These are phyloP conservation scores for Clitopilus hobsonii DNA, from an alignment of 768 basidiomycete genomes.

Conservation along the genomic window DNA sequence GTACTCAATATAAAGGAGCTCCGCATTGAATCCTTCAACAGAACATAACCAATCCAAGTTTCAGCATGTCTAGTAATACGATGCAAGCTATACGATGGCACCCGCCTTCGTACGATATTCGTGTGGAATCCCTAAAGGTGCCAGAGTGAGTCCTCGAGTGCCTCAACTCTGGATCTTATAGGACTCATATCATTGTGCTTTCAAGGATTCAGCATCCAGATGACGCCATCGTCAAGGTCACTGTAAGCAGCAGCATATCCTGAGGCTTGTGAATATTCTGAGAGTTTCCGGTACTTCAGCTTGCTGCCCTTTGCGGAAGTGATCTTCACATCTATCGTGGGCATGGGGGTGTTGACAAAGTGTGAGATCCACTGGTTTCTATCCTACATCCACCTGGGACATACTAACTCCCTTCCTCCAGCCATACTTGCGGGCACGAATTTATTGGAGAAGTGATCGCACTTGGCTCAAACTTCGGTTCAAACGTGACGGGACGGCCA, in stretches of 20 bases:
- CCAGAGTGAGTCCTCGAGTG: slow-evolving; percentile 33
- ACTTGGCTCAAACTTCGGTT: slow-evolving; percentile 56
- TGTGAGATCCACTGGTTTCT: slow-evolving; percentile 33
- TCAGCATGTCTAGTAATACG: background rate
- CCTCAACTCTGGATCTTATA: too few relatives aligned
- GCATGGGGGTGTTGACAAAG: slow-evolving; percentile 43
- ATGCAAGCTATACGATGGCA: slow-evolving; percentile 55
- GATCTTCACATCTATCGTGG: slow-evolving; percentile 76
- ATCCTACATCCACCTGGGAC: background rate
- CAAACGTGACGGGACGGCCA: slow-evolving; percentile 44
- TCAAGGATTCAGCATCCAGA: slow-evolving; percentile 65
- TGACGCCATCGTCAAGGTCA: slow-evolving; percentile 75
- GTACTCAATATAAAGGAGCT: background rate
- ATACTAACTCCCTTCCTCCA: slow-evolving; percentile 17
- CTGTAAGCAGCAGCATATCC: slow-evolving; percentile 29
- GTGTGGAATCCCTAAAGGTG: slow-evolving; percentile 57
- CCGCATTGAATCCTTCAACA: background rate
- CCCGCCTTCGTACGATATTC: slow-evolving; percentile 65
- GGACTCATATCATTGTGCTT: too few relatives aligned
- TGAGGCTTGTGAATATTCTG: background rate
- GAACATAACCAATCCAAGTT: slow-evolving; percentile 4
- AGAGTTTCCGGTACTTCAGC: slow-evolving; percentile 37
- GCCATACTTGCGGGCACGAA: slow-evolving; percentile 71
- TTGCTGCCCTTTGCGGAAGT: slow-evolving; percentile 66
- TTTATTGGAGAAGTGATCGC: slow-evolving; percentile 69